A percentile compares a stretch with the other conserved stretches of the same genome.
Evolutionary conservation across 345 rosid species (phyloP).

Genomic region (Aquilaria yunnanensis): DNA sequence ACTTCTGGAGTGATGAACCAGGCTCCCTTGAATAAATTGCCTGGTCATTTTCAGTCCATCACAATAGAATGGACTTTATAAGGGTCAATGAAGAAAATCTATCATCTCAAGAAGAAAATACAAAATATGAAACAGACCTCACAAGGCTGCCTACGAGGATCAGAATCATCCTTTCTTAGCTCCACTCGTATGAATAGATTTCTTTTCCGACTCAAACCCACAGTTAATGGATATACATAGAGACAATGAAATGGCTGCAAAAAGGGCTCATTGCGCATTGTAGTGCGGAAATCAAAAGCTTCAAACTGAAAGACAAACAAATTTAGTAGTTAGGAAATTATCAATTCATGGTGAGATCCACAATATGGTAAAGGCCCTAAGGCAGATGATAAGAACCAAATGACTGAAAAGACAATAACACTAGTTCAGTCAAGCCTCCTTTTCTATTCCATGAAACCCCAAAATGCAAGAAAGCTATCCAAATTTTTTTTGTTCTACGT

Average conservation of each 20-base stretch:
- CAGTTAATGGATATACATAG: constrained; percentile 83
- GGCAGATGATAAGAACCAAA: not conserved
- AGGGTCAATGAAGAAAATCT: constrained; percentile 18
- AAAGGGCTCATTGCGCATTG: constrained; percentile 93
- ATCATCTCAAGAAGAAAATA: constrained; percentile 9
- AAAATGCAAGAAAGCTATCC: too few species aligned
- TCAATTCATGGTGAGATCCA: constrained; percentile 2
- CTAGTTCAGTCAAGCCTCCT: too few species aligned
- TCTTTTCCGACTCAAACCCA: constrained; percentile 89
- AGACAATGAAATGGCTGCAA: constrained; percentile 92
- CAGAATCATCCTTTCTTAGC: constrained; percentile 87
- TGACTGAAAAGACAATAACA: not conserved
- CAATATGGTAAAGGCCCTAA: too few species aligned
- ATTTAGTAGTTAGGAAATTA: constrained; percentile 8
- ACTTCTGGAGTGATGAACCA: constrained; percentile 63
- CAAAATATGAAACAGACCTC: constrained; percentile 49
- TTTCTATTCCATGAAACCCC: too few species aligned
- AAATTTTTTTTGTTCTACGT: too few species aligned
- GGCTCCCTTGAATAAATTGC: constrained; percentile 86
- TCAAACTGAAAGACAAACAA: constrained; percentile 44
- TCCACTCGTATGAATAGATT: constrained; percentile 85
- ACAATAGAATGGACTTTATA: constrained; percentile 8
- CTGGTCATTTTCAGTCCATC: constrained; percentile 26
- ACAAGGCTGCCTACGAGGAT: constrained; percentile 81
- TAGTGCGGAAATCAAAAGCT: constrained; percentile 95